Conservation (phyloP, 306 rosid species). For the Prunus dulcis region DNA sequence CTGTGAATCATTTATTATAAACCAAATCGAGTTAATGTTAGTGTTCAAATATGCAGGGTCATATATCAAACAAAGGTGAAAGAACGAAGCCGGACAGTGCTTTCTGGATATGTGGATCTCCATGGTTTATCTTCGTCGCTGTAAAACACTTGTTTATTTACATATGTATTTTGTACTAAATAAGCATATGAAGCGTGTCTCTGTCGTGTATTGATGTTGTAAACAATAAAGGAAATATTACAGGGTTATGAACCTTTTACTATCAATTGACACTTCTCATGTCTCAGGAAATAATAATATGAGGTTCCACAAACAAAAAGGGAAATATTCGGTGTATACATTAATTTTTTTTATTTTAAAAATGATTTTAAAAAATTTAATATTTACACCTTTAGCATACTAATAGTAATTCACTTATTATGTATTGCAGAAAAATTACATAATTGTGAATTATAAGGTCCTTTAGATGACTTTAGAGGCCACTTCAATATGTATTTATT, state of each 20-base stretch:
- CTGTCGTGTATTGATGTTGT: not conserved
- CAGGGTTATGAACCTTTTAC: not conserved
- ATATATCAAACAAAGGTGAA: constrained; percentile 72
- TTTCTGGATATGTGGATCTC: constrained; percentile 72
- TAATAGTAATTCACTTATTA: too few relatives aligned
- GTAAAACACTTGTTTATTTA: constrained; percentile 27
- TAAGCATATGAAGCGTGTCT: not conserved
- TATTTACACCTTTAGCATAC: too few relatives aligned
- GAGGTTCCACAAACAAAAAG: too few relatives aligned
- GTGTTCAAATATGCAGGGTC: constrained; percentile 54
- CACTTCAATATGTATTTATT: too few relatives aligned
- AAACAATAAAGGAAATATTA: not conserved
- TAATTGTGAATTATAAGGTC: too few relatives aligned
- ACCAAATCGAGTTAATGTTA: constrained; percentile 3
- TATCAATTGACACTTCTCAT: not conserved
- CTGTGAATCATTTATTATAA: not conserved
- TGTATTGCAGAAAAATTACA: too few relatives aligned
- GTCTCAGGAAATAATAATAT: not conserved
- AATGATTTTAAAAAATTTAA: too few relatives aligned
- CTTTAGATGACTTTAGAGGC: too few relatives aligned
- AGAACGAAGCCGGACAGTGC: constrained; percentile 66
- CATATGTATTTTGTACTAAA: not conserved
- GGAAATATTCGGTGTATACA: too few relatives aligned
- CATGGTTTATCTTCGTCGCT: constrained; percentile 46
- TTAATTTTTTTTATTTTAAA: too few relatives aligned